These are phyloP conservation scores for Xylariaceae sp. DNA, from an alignment of 2,329 filamentous ascomycete genomes.

Conservation along the genomic window DNA sequence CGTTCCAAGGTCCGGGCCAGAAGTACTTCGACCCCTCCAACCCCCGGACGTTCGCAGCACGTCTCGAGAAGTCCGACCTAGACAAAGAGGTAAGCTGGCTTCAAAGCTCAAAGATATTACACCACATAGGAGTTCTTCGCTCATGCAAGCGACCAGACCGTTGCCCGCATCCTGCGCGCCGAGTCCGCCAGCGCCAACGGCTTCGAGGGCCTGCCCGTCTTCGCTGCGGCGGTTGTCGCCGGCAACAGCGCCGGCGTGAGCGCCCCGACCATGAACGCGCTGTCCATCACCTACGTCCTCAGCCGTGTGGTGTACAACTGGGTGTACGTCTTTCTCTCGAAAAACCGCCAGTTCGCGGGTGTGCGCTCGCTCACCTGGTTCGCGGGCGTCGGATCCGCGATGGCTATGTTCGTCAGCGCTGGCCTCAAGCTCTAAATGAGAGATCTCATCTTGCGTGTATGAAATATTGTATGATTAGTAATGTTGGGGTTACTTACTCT, in stretches of 20 bases:
- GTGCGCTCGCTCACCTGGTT: constrained; percentile 36
- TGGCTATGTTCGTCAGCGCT: constrained; percentile 37
- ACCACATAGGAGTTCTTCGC: neutral
- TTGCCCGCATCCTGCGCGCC: constrained; percentile 34
- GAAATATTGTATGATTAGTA: neutral
- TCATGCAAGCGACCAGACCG: constrained; percentile 27
- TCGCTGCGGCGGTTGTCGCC: constrained; percentile 39
- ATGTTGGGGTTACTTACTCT: neutral
- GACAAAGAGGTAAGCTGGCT: constrained; percentile 40
- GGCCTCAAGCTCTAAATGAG: constrained; percentile 26
- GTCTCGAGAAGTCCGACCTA: constrained; percentile 34
- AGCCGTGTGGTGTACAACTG: constrained; percentile 36
- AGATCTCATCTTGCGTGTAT: neutral
- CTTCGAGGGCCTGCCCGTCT: constrained; percentile 40
- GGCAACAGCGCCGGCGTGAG: constrained; percentile 36
- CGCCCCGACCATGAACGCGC: constrained; percentile 29
- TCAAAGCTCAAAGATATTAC: no score
- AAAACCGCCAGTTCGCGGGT: constrained; percentile 30
- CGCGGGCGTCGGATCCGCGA: constrained; percentile 18
- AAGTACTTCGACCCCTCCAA: constrained; percentile 38
- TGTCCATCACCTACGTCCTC: constrained; percentile 33
- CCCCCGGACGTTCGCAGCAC: constrained; percentile 34
- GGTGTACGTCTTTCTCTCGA: constrained; percentile 38
- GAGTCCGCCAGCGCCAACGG: constrained; percentile 38
- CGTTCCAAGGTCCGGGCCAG: constrained; percentile 37